Conservation (phyloP, 2,329 filamentous ascomycete genomes). For the Metarhizium sp. region DNA sequence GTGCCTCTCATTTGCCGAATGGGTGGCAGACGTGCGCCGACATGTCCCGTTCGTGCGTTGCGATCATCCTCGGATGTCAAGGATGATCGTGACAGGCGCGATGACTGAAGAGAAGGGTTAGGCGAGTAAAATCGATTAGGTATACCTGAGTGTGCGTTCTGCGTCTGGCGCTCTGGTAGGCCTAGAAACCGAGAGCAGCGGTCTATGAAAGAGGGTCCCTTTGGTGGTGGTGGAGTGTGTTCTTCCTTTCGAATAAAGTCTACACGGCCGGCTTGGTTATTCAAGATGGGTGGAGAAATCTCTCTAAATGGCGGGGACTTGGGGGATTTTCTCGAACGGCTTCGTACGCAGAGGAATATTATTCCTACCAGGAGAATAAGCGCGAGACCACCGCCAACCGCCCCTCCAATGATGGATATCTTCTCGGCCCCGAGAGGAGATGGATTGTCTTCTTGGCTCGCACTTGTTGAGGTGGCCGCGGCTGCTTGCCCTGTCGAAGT, state of each 20-base stretch:
- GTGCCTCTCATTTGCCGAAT: constrained; percentile 30
- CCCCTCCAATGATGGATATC: constrained; percentile 35
- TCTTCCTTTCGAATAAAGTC: no score
- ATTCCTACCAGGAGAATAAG: constrained; percentile 30
- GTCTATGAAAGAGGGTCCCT: background rate
- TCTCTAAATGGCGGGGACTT: constrained; percentile 22
- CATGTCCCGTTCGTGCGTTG: constrained; percentile 16
- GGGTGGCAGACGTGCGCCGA: constrained; percentile 20
- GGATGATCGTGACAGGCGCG: constrained; percentile 11
- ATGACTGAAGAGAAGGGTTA: constrained; percentile 14
- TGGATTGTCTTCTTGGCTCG: constrained; percentile 3
- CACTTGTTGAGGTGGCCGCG: background rate
- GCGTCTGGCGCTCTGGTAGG: background rate
- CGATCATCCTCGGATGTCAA: constrained; percentile 16
- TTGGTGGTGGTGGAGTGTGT: no score
- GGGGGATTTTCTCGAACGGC: constrained; percentile 11
- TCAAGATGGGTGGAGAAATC: constrained; percentile 45
- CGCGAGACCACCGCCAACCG: constrained; percentile 35
- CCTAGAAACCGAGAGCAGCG: background rate
- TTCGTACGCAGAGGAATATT: constrained; percentile 29
- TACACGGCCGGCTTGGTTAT: no score
- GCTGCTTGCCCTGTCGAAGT: background rate
- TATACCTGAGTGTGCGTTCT: constrained; percentile 18
- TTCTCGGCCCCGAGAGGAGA: constrained; percentile 18
- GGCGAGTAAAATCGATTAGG: constrained; percentile 27